Evolutionary conservation across 371 early-diverging fungal genomes (phyloP).

Genomic region (Basidiobolus meristosporus): DNA sequence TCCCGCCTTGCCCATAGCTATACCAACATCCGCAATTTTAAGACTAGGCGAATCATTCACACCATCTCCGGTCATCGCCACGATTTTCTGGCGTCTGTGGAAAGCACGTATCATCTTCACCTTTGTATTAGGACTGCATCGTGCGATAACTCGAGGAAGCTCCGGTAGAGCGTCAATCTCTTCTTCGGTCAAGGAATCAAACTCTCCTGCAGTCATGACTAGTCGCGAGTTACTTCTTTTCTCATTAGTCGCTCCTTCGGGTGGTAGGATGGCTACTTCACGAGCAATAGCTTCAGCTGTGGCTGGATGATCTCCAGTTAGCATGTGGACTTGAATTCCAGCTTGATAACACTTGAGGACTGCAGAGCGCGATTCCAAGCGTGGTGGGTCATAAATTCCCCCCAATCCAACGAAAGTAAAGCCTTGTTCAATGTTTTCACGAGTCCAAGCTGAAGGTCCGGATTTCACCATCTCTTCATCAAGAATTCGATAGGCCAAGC

Average conservation of each 20-base stretch:
- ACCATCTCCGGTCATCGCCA: slow-evolving; percentile 81
- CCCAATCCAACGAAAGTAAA: slow-evolving; percentile 77
- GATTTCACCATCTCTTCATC: not conserved
- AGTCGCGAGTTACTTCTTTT: slow-evolving; percentile 19
- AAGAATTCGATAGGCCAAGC: slow-evolving; percentile 29
- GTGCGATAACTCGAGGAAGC: slow-evolving; percentile 82
- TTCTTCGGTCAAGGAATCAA: slow-evolving; percentile 67
- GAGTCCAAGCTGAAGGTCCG: slow-evolving; percentile 10
- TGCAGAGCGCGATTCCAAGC: slow-evolving; percentile 49
- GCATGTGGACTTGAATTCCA: slow-evolving; percentile 90
- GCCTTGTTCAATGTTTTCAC: slow-evolving; percentile 42
- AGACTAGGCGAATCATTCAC: slow-evolving; percentile 85
- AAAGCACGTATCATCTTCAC: slow-evolving; percentile 89
- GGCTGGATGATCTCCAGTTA: slow-evolving; percentile 86
- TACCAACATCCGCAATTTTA: slow-evolving; percentile 79
- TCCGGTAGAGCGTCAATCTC: slow-evolving; percentile 52
- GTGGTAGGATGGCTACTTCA: slow-evolving; percentile 69
- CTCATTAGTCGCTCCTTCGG: slow-evolving; percentile 4
- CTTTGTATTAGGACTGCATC: slow-evolving; percentile 89
- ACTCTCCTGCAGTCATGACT: slow-evolving; percentile 68
- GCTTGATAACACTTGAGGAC: slow-evolving; percentile 74
- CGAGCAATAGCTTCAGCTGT: slow-evolving; percentile 89
- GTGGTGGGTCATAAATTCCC: slow-evolving; percentile 88
- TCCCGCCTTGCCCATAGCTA: slow-evolving; percentile 82
- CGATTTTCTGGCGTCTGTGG: slow-evolving; percentile 51